phyloP scores from a whole-genome alignment of 768 basidiomycete genomes.

The Infundibulicybe gibba region DNA sequence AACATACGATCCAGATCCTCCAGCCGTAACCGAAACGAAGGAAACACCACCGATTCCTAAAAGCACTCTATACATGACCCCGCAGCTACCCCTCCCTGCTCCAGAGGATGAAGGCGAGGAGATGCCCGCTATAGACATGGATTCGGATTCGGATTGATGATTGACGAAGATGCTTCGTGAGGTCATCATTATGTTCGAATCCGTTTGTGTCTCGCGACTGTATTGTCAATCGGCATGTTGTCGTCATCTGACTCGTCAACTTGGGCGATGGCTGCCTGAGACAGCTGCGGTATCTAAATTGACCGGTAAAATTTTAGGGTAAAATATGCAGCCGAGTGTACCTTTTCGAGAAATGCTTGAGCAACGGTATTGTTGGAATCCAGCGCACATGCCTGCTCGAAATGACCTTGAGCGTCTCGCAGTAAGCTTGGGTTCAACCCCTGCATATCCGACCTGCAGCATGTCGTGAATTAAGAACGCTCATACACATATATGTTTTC shows the following conservation, averaged over 20 bases:
- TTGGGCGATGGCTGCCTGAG: slow-evolving; percentile 3
- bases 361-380: slow-evolving; percentile 57
- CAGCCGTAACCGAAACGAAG: neutral
- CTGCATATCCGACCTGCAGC: slow-evolving; percentile 3
- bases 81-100: neutral
- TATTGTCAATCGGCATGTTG: slow-evolving; percentile 17
- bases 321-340: slow-evolving; percentile 6
- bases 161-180: neutral
- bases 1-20: neutral
- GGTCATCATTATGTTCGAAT: slow-evolving; percentile 16
- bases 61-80: slow-evolving; percentile 1
- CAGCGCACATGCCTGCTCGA: slow-evolving; percentile 58
- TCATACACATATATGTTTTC: slow-evolving; percentile 1
- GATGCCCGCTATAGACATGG: slow-evolving; percentile 75
- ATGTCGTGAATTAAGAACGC: slow-evolving; percentile 1
- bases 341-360: slow-evolving; percentile 52
- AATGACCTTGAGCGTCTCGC: slow-evolving; percentile 57
- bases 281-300: slow-evolving; percentile 8
- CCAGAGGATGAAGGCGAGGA: slow-evolving; percentile 58
- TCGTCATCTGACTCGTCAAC: slow-evolving; percentile 27
- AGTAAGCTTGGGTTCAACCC: slow-evolving; percentile 31
- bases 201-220: slow-evolving; percentile 28
- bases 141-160: slow-evolving; percentile 70
- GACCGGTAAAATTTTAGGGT: neutral
- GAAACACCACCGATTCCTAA: slow-evolving; percentile 1